Conservation (phyloP, 331 rosid genomes). For the Malus hybrid region DNA sequence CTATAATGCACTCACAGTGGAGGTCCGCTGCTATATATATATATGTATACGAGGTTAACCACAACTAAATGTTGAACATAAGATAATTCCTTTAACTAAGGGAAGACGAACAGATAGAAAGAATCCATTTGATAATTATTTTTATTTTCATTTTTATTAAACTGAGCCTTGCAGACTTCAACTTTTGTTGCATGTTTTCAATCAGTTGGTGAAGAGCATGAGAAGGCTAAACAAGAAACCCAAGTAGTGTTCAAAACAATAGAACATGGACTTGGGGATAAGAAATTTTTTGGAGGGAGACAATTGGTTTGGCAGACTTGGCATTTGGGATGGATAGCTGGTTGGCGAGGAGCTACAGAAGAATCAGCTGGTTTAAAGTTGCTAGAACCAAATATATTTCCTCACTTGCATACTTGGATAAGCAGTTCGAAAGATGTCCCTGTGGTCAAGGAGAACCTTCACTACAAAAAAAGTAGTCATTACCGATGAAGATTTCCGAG, state of each 20-base stretch:
- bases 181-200: background rate
- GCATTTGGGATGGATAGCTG: slow-evolving; percentile 19
- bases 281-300: slow-evolving; percentile 12
- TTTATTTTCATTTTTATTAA: too few species aligned
- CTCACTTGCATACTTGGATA: slow-evolving; percentile 13
- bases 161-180: background rate
- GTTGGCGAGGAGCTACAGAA: slow-evolving; percentile 1
- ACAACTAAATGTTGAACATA: too few species aligned
- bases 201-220: slow-evolving; percentile 10
- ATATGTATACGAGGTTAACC: too few species aligned
- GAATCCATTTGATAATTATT: too few species aligned
- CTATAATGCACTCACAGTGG: too few species aligned
- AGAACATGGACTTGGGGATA: slow-evolving; percentile 6
- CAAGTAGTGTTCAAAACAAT: background rate
- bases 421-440: slow-evolving; percentile 1
- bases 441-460: slow-evolving; percentile 10
- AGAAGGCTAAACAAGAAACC: slow-evolving; percentile 6
- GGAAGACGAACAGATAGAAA: too few species aligned
- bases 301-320: slow-evolving; percentile 17
- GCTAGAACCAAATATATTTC: slow-evolving; percentile 9
- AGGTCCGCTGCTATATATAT: too few species aligned
- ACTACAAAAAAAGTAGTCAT: too few species aligned
- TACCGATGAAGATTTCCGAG: too few species aligned
- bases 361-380: slow-evolving; percentile 14
- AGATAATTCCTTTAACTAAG: too few species aligned